phyloP scores from a whole-genome alignment of 176 grass and related monocot genomes.

The Thinopyrum elongatum region DNA sequence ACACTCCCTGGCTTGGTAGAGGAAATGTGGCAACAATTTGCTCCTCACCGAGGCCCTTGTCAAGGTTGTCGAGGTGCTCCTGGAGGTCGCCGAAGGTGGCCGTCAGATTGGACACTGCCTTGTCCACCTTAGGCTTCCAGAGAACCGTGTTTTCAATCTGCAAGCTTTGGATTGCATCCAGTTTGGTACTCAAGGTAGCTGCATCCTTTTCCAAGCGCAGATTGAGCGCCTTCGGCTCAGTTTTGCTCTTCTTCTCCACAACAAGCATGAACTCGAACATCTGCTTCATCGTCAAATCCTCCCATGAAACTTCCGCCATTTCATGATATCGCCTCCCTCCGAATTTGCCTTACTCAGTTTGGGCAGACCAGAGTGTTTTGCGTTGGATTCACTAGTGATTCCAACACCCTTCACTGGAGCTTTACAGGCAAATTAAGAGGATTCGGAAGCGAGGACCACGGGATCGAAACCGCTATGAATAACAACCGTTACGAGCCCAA shows the following conservation, averaged over 20 bases:
- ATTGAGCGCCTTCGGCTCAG: no score
- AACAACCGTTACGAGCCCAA: no score
- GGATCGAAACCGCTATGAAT: no score
- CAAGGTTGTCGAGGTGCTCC: neutral
- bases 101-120: neutral
- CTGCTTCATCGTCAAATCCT: neutral
- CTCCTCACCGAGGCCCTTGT: neutral
- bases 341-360: neutral
- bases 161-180: neutral
- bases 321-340: neutral
- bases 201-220: neutral
- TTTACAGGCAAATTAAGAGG: no score
- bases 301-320: neutral
- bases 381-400: no score
- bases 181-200: neutral
- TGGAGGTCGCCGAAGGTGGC: neutral
- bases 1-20: neutral
- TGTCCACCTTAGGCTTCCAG: neutral
- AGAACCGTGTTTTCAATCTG: rapidly evolving
- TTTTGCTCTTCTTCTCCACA: neutral
- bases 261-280: neutral
- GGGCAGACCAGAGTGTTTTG: no score
- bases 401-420: no score
- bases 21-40: rapidly evolving
- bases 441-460: no score